phyloP scores from a whole-genome alignment of 2,329 filamentous ascomycete genomes.

The Penicillium corylophilum region DNA sequence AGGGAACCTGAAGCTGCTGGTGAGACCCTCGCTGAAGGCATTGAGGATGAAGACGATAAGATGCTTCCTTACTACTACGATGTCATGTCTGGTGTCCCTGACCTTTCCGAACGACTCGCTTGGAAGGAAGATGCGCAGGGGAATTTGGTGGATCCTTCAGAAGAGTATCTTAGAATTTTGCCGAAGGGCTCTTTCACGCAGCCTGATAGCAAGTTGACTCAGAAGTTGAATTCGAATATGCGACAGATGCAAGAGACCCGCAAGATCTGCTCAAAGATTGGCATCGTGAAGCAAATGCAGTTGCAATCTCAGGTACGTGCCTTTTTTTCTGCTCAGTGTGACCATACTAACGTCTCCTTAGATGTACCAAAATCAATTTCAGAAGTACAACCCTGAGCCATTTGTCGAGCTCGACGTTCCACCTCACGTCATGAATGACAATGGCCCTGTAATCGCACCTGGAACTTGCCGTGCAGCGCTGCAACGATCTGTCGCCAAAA shows the following conservation, averaged over 20 bases:
- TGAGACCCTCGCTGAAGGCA: conserved; percentile 90
- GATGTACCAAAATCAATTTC: conserved; percentile 98
- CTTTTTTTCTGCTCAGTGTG: not conserved
- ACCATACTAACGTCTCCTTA: conserved; percentile 37
- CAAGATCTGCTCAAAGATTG: conserved; percentile 93
- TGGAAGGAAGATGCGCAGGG: conserved; percentile 92
- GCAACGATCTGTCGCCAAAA: conserved; percentile 86
- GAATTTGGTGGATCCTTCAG: conserved; percentile 81
- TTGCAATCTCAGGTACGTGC: conserved; percentile 81
- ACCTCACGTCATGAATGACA: conserved; percentile 84
- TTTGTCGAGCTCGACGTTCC: conserved; percentile 85
- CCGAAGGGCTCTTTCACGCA: conserved; percentile 73
- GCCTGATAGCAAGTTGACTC: conserved; percentile 69
- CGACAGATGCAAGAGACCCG: conserved; percentile 94
- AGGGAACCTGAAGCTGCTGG: conserved; percentile 53
- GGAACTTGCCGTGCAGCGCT: conserved; percentile 79
- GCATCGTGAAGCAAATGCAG: conserved; percentile 99
- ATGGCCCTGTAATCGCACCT: conserved; percentile 82
- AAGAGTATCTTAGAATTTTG: conserved; percentile 77
- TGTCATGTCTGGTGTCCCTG: conserved; percentile 78
- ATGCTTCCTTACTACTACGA: conserved; percentile 95
- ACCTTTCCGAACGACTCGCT: conserved; percentile 71
- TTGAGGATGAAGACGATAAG: conserved; percentile 81
- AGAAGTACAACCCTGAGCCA: conserved; percentile 87
- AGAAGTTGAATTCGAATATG: conserved; percentile 86